Conservation (phyloP, 164 flowering plant species). For the Euptelea pleiosperma region DNA sequence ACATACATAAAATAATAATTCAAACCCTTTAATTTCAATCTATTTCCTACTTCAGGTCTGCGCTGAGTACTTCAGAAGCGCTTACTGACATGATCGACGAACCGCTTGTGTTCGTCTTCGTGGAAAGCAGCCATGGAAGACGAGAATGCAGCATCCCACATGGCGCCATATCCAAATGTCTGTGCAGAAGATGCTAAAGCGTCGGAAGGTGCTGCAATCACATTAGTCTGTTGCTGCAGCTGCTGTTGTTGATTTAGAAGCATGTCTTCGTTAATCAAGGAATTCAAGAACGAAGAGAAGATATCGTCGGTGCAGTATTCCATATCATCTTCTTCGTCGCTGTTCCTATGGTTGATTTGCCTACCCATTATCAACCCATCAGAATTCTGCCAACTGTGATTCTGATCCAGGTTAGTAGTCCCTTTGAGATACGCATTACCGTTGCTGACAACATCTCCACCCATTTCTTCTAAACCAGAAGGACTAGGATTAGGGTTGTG, state of each 20-base stretch:
- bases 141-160: slow-evolving; percentile 26
- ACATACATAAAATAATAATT: too few species aligned
- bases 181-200: slow-evolving; percentile 10
- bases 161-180: slow-evolving; percentile 4
- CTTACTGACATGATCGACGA: slow-evolving; percentile 3
- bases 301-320: slow-evolving; percentile 38
- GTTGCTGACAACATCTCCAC: neutral
- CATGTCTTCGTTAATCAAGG: slow-evolving; percentile 46
- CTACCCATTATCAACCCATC: slow-evolving; percentile 9
- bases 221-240: slow-evolving; percentile 14
- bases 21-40: too few species aligned
- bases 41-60: too few species aligned
- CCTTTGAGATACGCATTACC: neutral
- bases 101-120: slow-evolving; percentile 9
- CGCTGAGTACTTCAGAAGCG: too few species aligned
- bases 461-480: neutral
- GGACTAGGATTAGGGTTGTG: slow-evolving; percentile 17
- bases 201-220: slow-evolving; percentile 9
- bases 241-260: slow-evolving; percentile 25
- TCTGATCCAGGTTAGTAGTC: slow-evolving; percentile 1
- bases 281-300: slow-evolving; percentile 59
- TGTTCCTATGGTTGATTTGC: neutral
- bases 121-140: slow-evolving; percentile 16
- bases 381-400: slow-evolving; percentile 3
- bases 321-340: slow-evolving; percentile 24